Evolutionary conservation across 176 grass and related monocot genomes (phyloP).

Genomic region (Oryza punctata): DNA sequence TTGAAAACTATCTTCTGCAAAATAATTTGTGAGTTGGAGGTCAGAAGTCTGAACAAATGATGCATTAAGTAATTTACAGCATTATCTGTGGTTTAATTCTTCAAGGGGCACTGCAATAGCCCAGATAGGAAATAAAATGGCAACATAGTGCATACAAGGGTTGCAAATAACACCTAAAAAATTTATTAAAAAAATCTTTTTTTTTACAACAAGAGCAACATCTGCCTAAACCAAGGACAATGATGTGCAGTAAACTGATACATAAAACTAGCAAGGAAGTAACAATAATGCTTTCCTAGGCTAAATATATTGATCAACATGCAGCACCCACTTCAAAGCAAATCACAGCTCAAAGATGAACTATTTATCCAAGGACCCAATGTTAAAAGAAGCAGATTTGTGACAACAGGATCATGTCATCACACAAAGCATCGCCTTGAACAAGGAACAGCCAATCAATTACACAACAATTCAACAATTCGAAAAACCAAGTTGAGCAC

Average conservation of each 20-base stretch:
- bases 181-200: neutral
- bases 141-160: neutral
- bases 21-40: neutral
- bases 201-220: neutral
- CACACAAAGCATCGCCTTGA: neutral
- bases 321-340: no score
- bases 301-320: neutral
- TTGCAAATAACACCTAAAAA: neutral
- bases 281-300: neutral
- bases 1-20: neutral
- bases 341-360: neutral
- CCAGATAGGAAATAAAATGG: conserved; percentile 15
- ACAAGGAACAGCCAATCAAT: neutral
- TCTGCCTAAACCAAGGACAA: neutral
- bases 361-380: neutral
- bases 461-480: neutral
- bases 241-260: neutral
- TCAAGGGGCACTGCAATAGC: conserved; percentile 9
- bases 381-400: neutral
- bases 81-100: neutral
- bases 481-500: neutral
- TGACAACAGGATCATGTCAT: neutral
- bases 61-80: neutral
- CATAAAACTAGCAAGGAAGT: neutral
- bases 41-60: neutral